Percentiles rank a stretch among this genome's conserved stretches.
These are phyloP conservation scores for Plasmodium adleri DNA, from an alignment of 169 alveolate species.

Conservation along the genomic window DNA sequence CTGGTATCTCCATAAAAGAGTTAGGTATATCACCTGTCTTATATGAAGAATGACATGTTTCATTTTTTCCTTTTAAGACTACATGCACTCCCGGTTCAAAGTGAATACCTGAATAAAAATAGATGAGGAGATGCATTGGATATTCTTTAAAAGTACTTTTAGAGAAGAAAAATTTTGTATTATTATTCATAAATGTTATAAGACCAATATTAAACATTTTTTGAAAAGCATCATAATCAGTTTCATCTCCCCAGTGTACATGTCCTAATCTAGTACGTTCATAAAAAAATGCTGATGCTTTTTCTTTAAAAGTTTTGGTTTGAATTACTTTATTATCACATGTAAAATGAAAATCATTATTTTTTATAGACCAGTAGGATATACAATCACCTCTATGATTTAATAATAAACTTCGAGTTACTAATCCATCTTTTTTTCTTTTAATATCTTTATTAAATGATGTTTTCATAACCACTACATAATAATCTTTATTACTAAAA, in stretches of 20 bases:
- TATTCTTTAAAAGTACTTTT: slow-evolving; percentile 18
- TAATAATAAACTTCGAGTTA: slow-evolving; percentile 17
- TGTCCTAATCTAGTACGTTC: slow-evolving; percentile 68
- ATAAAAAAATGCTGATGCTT: slow-evolving; percentile 52
- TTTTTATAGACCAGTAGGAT: slow-evolving; percentile 49
- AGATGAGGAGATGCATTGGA: slow-evolving; percentile 28
- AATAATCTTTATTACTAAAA: slow-evolving; percentile 19
- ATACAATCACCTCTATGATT: slow-evolving; percentile 28
- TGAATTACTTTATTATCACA: slow-evolving; percentile 29
- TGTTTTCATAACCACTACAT: slow-evolving; percentile 1
- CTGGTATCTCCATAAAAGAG: slow-evolving; percentile 17
- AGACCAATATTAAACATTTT: slow-evolving; percentile 66
- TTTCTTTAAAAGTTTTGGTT: slow-evolving; percentile 37
- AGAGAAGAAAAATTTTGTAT: slow-evolving; percentile 38
- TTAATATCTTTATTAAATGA: slow-evolving; percentile 25
- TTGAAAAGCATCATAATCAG: slow-evolving; percentile 65
- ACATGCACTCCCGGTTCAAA: slow-evolving; percentile 56
- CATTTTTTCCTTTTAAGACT: neutral
- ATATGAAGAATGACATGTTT: slow-evolving; percentile 16
- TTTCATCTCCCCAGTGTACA: slow-evolving; percentile 71
- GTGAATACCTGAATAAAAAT: slow-evolving; percentile 46
- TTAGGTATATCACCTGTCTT: slow-evolving; percentile 7
- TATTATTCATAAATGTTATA: slow-evolving; percentile 51
- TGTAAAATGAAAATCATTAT: slow-evolving; percentile 61
- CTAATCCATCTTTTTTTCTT: slow-evolving; percentile 35